A percentile compares a stretch with the other conserved stretches of the same genome.
These are phyloP conservation scores for Amanita inopinata DNA, from an alignment of 768 basidiomycete species.

Conservation along the genomic window DNA sequence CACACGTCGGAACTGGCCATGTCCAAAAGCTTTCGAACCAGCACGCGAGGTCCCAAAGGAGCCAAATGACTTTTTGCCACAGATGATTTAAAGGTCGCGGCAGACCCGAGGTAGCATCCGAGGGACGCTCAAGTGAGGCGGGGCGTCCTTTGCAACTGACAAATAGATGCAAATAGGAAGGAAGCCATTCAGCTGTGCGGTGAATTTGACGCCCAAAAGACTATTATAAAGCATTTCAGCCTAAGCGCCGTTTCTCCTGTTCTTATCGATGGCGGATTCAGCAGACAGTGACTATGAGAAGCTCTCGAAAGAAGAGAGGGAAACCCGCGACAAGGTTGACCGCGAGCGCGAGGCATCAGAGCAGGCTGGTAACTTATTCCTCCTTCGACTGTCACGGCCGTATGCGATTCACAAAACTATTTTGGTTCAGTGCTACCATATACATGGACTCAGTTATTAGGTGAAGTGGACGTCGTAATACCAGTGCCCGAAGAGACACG, in stretches of 20 bases:
- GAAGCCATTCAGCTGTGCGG: too few species aligned
- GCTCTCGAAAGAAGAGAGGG: conserved; percentile 66
- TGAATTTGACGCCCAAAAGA: too few species aligned
- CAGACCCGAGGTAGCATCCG: too few species aligned
- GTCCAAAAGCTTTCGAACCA: not conserved
- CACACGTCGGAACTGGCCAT: conserved; percentile 61
- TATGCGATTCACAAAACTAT: conserved; percentile 14
- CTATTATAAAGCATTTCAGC: too few species aligned
- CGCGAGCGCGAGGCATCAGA: conserved; percentile 64
- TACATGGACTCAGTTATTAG: conserved; percentile 82
- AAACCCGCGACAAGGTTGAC: conserved; percentile 59
- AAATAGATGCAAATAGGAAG: conserved; percentile 4
- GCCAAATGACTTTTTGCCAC: too few species aligned
- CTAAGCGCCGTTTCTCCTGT: not conserved
- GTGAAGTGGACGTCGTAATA: conserved; percentile 74
- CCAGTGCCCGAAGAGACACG: conserved; percentile 85
- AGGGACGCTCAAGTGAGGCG: too few species aligned
- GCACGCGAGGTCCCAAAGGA: too few species aligned
- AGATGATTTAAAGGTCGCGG: too few species aligned
- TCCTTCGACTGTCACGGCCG: conserved; percentile 12
- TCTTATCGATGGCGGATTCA: conserved; percentile 16
- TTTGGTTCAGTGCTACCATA: conserved; percentile 69
- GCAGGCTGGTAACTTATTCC: conserved; percentile 61
- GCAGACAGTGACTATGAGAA: conserved; percentile 58
- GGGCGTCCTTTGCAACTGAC: too few species aligned